These are phyloP conservation scores for Austroboletus rostrupii DNA, from an alignment of 1,284 basidiomycete genomes.

Conservation along the genomic window DNA sequence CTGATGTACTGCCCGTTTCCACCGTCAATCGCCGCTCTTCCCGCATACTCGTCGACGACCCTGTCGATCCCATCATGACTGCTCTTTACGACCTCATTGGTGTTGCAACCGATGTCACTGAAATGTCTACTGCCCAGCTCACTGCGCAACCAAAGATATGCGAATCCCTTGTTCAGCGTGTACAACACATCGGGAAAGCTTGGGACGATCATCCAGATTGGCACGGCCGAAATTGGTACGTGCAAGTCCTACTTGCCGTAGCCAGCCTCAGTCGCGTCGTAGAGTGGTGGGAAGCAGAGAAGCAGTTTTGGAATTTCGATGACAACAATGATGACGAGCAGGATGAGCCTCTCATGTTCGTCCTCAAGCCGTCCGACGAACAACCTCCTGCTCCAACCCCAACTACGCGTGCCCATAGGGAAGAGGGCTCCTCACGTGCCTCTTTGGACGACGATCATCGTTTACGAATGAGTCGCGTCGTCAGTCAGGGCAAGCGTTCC, in stretches of 20 bases:
- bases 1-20: slow-evolving; percentile 50
- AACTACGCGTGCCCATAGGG: slow-evolving; percentile 38
- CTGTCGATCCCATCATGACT: slow-evolving; percentile 85
- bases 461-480: slow-evolving; percentile 45
- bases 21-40: slow-evolving; percentile 66
- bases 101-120: slow-evolving; percentile 92
- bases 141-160: slow-evolving; percentile 84
- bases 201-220: slow-evolving; percentile 99
- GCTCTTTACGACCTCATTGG: slow-evolving; percentile 90
- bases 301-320: slow-evolving; percentile 99
- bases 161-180: slow-evolving; percentile 82
- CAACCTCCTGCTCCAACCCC: slow-evolving; percentile 40
- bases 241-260: slow-evolving; percentile 93
- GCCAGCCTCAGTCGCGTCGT: slow-evolving; percentile 94
- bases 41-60: slow-evolving; percentile 71
- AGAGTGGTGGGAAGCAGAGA: slow-evolving; percentile 99
- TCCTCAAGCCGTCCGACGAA: slow-evolving; percentile 79
- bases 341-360: slow-evolving; percentile 86
- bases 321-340: slow-evolving; percentile 88
- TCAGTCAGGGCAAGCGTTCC: slow-evolving; percentile 50
- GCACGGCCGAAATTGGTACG: slow-evolving; percentile 98
- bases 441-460: slow-evolving; percentile 58
- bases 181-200: slow-evolving; percentile 87
- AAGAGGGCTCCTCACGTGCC: slow-evolving; percentile 44
- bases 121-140: slow-evolving; percentile 84